phyloP scores from a whole-genome alignment of 2,329 filamentous ascomycete species.

The Calonectria montana region DNA sequence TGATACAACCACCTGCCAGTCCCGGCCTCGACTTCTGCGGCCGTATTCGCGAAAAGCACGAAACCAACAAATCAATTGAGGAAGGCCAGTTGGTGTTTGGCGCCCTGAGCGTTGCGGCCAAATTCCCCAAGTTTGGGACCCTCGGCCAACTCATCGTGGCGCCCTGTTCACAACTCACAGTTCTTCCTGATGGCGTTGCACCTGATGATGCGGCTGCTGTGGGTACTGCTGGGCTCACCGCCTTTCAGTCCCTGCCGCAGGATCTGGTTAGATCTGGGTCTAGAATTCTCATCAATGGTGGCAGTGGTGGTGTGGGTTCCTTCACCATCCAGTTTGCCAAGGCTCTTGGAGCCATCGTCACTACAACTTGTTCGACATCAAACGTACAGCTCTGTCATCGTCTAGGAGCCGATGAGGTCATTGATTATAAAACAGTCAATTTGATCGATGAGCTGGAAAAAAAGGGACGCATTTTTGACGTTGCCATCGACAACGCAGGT shows the following conservation, averaged over 20 bases:
- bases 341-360: conserved; percentile 47
- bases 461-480: conserved; percentile 33
- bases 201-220: conserved; percentile 38
- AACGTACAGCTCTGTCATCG: conserved; percentile 48
- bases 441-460: conserved; percentile 29
- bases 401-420: conserved; percentile 51
- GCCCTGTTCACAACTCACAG: background rate
- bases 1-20: conserved; percentile 44
- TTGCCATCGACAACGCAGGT: conserved; percentile 44
- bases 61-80: background rate
- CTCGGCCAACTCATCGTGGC: conserved; percentile 11
- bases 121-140: conserved; percentile 17
- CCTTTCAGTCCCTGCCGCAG: conserved; percentile 35
- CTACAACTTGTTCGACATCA: conserved; percentile 46
- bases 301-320: conserved; percentile 49
- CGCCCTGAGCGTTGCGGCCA: conserved; percentile 1
- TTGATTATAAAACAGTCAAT: conserved; percentile 47
- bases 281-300: conserved; percentile 43
- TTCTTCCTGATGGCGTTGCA: background rate
- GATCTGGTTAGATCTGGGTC: conserved; percentile 10
- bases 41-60: conserved; percentile 48
- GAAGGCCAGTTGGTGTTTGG: conserved; percentile 14
- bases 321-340: conserved; percentile 53
- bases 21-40: conserved; percentile 61
- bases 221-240: conserved; percentile 39